Conservation (phyloP, 441 rosid species). For the Eutrema salsugineum region DNA sequence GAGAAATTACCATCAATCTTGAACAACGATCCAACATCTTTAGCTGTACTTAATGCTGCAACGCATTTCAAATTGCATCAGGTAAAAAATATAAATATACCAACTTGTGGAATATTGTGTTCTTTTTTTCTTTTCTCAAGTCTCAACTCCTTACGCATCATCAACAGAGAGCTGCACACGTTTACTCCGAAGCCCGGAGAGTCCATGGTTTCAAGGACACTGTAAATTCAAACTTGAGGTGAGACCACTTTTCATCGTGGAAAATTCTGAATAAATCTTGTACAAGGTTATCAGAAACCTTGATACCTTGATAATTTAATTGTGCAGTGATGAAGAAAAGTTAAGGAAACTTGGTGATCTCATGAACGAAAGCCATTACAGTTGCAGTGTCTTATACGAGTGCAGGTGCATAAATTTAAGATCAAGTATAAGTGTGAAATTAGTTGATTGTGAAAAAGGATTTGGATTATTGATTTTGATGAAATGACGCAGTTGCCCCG, state of each 20-base stretch:
- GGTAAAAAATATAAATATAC: constrained; percentile 37
- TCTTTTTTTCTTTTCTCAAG: neutral
- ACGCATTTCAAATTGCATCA: constrained; percentile 78
- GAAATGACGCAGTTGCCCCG: constrained; percentile 64
- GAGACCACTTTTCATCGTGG: neutral
- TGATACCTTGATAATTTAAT: neutral
- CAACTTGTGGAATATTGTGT: neutral
- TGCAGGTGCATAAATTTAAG: constrained; percentile 62
- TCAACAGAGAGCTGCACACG: constrained; percentile 83
- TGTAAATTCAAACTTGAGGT: constrained; percentile 68
- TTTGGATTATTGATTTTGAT: neutral
- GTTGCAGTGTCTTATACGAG: constrained; percentile 88
- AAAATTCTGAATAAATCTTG: neutral
- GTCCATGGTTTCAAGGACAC: constrained; percentile 85
- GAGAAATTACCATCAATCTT: constrained; percentile 55
- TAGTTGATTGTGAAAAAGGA: neutral
- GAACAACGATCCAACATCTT: constrained; percentile 58
- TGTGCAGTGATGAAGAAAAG: constrained; percentile 74
- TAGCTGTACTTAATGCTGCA: constrained; percentile 80
- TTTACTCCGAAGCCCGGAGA: constrained; percentile 82
- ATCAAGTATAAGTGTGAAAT: neutral
- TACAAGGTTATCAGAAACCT: neutral
- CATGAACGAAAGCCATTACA: constrained; percentile 85
- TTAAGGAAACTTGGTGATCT: constrained; percentile 78
- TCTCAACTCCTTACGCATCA: neutral